Base-by-base conservation (phyloP, 768 basidiomycete genomes). In the Gymnopilus dilepis region DNA sequence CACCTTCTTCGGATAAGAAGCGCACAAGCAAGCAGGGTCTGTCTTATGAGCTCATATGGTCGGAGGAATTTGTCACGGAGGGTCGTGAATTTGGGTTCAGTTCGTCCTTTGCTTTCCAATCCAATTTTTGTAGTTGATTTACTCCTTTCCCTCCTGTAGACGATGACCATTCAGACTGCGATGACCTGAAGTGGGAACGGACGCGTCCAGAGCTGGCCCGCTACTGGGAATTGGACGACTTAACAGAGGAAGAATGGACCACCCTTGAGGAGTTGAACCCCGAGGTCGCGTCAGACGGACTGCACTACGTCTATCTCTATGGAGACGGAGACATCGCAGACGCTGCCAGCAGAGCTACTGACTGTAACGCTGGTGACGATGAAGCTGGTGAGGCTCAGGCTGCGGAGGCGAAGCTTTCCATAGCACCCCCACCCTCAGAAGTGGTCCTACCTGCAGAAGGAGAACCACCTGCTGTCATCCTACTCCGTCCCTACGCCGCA, bases 381-480 rank as follows among this genome's bases (percentile, higher is more conserved):
- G 45, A 48, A 17, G 45, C 13, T 6, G 9, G 19, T 31, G 31
- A 1, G 17, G 5, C 50, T n/a, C n/a, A n/a, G 28, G 45, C 13
- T 6, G 9, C 19, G 30, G 31, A 1, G 17, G 5, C 50, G 17
- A 34, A 9, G 13, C 13, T 51, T 17, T 51, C 50, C 8, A 34
- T 51, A 31, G 50, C 50, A n/a, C 50, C 50, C n/a, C 50, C 50
- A 31, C 50, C 50, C 21, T 22, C 21, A 12, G 50, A 51, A 21
- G n/a, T 34, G 1, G 17, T n/a, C 9, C n/a, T 31, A 31, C 21
- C 40, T 41, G 24, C 22, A 17, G 43, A 51, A n/a, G 50, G 21
- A 9, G 50, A 34, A n/a, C 33, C 30, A 7, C 50, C 30, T 1
- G 30, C 17, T 3, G 17, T 51, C 21, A 34, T 34, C 4, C 30